Base-by-base conservation (phyloP, 768 basidiomycete genomes). In the Kondoa malvinella region DNA sequence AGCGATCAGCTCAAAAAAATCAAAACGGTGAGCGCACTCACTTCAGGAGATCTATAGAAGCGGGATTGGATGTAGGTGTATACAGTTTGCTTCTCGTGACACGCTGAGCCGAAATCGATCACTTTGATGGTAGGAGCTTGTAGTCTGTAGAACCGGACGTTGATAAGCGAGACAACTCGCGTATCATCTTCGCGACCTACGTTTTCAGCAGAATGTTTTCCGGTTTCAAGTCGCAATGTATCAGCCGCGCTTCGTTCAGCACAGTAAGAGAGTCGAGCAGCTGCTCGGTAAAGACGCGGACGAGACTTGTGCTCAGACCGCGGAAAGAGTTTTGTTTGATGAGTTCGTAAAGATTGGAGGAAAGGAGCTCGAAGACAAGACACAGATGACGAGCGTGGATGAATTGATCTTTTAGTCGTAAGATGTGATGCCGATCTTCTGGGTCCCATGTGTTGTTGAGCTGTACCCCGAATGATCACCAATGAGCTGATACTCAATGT, bases 311-410 rank as follows among this genome's bases (percentile, higher is more conserved):
- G 78, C 87, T 89, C 58, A 99, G 80, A 1, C 95, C 95, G 77
- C 95, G 89, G 82, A 97, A 99, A 76, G 92, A 90, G 78, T 99
- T 99, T 79, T 99, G 95, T 80, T 99, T 99, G 84, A 99, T 97
- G 75, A 99, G 83, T 77, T 99, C 95, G 80, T 97, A 99, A 67
- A 99, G 82, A 75, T 99, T 99, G 33, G 91, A 95, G 4, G 91
- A 92, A 12, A 99, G 83, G 61, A 96, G 83, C 77, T 99, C 94
- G 75, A 97, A 97, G 66, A 97, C 94, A 71, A 99, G 87, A 78
- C 95, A 99, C 58, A 99, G 82, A 77, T 99, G 95, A 72, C 83
- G 90, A 74, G 88, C 85, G 79, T 99, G 95, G 68, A 94, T 95
- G 80, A 99, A 99, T 0, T 88, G 89, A 77, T 97, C 95, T 17